Base-by-base conservation (phyloP, 2,329 filamentous ascomycete species). In the Parascedosporium putredinis region DNA sequence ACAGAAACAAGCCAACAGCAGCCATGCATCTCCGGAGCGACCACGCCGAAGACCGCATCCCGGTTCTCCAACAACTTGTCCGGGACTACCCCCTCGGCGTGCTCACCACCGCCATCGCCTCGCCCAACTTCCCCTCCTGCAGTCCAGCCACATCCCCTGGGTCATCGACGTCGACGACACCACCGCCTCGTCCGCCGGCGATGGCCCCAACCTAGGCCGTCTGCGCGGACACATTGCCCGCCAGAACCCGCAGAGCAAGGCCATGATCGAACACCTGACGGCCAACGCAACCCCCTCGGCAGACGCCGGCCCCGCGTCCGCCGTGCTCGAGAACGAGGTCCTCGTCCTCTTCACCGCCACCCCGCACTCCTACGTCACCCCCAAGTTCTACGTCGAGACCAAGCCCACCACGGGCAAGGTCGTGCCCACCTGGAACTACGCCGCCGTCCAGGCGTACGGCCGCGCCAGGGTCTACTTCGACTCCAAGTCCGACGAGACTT, bases 381-480 rank as follows among this genome's bases (percentile, higher is more conserved):
- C 82, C 1, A 81, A 83, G 52, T 85, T 84, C 62, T 86, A 86
- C 65, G 69, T 66, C 9, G 71, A 79, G 55, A 84, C 82, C 1
- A 86, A 85, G 58, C 81, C 80, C 0, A 59, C 57, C 0, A 80
- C 74, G 0, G 81, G 73, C 10, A 86, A 86, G 55, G 81, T 85
- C 0, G 82, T 83, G 6, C 81, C 81, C 0, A 86, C 82, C 0
- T 86, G 82, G 83, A 81, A 86, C 61, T 86, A 86, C 56, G 69
- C 78, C 0, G 79, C 81, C 0, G 81, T 73, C 0, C 79, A 86
- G 61, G 78, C 69, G 0, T 84, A 84, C 55, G 82, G 82, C 1
- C 70, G 62, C 2, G 75, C 76, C 1, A 74, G 53, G 0, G 62
- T 84, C 3, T 77, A 73, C 53, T 73, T 65, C 51, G 74, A 84